Conservation (phyloP, 768 basidiomycete species). For the Artomyces pyxidatus region DNA sequence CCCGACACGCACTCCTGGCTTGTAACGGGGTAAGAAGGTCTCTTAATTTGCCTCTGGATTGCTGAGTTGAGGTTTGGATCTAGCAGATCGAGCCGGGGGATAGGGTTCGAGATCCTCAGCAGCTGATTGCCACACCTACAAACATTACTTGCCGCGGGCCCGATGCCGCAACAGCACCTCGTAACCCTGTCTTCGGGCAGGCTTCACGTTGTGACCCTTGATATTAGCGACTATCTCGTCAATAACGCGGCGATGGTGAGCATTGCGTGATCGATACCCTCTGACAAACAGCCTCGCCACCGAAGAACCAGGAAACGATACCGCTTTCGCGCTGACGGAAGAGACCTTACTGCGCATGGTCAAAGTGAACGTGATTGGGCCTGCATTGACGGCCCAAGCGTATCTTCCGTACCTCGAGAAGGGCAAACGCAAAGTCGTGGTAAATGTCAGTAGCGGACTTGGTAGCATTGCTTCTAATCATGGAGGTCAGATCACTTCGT, state of each 20-base stretch:
- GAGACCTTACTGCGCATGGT: slow-evolving; percentile 20
- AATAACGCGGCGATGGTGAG: slow-evolving; percentile 33
- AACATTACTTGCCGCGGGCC: slow-evolving; percentile 23
- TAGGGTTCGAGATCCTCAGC: slow-evolving; percentile 23
- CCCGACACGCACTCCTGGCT: slow-evolving; percentile 17
- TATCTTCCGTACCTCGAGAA: slow-evolving; percentile 29
- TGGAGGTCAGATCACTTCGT: slow-evolving; percentile 24
- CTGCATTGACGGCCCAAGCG: slow-evolving; percentile 25
- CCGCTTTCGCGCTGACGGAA: slow-evolving; percentile 20
- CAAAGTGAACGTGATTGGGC: slow-evolving; percentile 27
- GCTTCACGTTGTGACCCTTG: slow-evolving; percentile 27
- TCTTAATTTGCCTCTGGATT: background rate
- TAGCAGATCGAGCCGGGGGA: slow-evolving; percentile 22
- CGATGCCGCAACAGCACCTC: slow-evolving; percentile 15
- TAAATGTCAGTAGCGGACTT: slow-evolving; percentile 27
- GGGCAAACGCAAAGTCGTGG: slow-evolving; percentile 25
- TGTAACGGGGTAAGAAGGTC: slow-evolving; percentile 19
- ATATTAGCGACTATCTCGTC: slow-evolving; percentile 29
- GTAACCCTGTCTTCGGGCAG: slow-evolving; percentile 18
- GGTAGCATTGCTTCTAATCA: slow-evolving; percentile 26
- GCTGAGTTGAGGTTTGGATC: background rate
- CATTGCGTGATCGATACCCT: background rate
- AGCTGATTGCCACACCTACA: slow-evolving; percentile 17
- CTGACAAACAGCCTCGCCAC: background rate
- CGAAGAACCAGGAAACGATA: slow-evolving; percentile 20